Base-by-base conservation (phyloP, 108 stramenopile species). In the Skeletonema menzelii region DNA sequence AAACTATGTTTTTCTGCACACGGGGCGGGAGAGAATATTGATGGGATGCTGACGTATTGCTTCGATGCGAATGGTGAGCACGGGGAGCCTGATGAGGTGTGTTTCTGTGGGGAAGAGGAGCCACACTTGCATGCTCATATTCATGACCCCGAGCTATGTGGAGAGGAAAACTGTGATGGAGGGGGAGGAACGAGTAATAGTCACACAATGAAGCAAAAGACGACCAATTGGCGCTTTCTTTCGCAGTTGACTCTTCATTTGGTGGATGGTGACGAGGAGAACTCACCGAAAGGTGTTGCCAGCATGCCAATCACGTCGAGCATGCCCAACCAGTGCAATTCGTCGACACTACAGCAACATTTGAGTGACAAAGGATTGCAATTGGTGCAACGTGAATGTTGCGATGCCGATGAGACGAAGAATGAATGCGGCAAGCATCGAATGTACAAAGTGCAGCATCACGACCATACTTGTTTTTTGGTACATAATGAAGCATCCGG, bases 121-220 rank as follows among this genome's bases (percentile, higher is more conserved):
- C 85, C 84, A 0, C 87, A 88, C 73, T 38, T 88, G 17, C 87
- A 88, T 74, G 82, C 85, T 11, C 87, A 88, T 65, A 15, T 79
- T 22, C 63, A 74, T 55, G 56, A 77, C 53, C 73, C 77, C 0
- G 62, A 59, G 24, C 22, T 63, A 2, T 82, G 81, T 47, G 35
- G 68, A 8, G 53, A 69, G 37, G 32, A 56, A 15, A 17, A 59
- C 30, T 19, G 14, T 28, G 56, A 65, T 24, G 34, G 27, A 26
- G 53, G 15, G 34, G 27, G 22, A 38, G 22, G 15, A 71, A n/a
- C 19, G n/a, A 26, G 2, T 49, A 27, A n/a, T n/a, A 22, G 44
- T 19, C 44, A 46, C 14, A 55, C 19, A 6, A 27, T 17, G 11
- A 56, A 30, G 35, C 30, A 53, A 30, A 42, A 55, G 60, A 44